Evolutionary conservation across 1,284 basidiomycete species (phyloP).

Genomic region (Fistulinella cinereoalba): DNA sequence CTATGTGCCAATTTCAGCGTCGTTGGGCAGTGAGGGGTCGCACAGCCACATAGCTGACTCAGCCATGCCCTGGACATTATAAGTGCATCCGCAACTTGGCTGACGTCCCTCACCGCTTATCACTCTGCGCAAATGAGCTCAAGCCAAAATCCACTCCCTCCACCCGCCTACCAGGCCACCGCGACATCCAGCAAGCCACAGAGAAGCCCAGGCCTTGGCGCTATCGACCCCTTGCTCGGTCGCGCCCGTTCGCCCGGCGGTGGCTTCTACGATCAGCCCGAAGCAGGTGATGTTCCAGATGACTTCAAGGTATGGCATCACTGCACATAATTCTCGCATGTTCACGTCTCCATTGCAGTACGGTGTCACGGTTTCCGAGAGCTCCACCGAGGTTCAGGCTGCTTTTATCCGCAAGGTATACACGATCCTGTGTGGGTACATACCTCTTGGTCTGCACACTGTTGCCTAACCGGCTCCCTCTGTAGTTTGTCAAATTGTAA

Average conservation of each 20-base stretch:
- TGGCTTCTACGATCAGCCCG: conserved; percentile 69
- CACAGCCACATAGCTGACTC: conserved; percentile 31
- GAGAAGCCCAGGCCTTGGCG: conserved; percentile 33
- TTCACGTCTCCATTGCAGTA: conserved; percentile 47
- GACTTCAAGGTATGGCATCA: conserved; percentile 69
- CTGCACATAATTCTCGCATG: neutral
- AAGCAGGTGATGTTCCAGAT: conserved; percentile 67
- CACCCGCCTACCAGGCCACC: conserved; percentile 48
- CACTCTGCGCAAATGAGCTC: conserved; percentile 26
- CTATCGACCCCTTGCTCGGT: conserved; percentile 48
- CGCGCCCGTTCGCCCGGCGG: conserved; percentile 42
- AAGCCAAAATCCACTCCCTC: conserved; percentile 47
- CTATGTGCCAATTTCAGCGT: neutral
- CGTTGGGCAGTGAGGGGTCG: neutral
- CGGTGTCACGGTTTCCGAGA: conserved; percentile 73
- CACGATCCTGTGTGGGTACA: conserved; percentile 69
- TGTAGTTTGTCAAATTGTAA: conserved; percentile 69
- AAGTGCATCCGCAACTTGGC: neutral
- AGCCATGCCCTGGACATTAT: conserved; percentile 16
- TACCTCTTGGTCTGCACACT: neutral
- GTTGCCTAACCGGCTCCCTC: conserved; percentile 5
- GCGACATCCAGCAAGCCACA: conserved; percentile 34
- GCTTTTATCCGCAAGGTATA: conserved; percentile 83
- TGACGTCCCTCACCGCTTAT: conserved; percentile 21
- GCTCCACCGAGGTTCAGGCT: conserved; percentile 64